phyloP scores from a whole-genome alignment of 2,329 filamentous ascomycete species.

The Lomentospora prolificans region DNA sequence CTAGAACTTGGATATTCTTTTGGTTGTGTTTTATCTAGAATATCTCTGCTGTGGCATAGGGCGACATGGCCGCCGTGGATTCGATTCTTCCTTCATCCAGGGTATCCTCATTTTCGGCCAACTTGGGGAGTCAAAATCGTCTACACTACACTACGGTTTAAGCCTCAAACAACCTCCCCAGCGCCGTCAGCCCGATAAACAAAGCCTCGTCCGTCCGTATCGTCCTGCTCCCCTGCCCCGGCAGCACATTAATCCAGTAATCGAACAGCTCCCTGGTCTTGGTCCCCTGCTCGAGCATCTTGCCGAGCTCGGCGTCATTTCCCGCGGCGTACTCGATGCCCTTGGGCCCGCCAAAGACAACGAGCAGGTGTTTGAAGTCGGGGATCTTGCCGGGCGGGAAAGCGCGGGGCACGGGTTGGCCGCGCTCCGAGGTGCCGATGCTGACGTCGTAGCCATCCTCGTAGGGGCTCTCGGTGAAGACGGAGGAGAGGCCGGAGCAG shows the following conservation, averaged over 20 bases:
- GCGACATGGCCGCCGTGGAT: background rate
- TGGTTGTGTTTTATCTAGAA: background rate
- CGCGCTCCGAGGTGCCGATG: constrained; percentile 75
- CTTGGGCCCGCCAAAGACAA: constrained; percentile 73
- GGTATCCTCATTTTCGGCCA: constrained; percentile 2
- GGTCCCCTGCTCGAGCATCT: constrained; percentile 52
- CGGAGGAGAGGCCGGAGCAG: constrained; percentile 54
- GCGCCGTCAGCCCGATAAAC: constrained; percentile 61
- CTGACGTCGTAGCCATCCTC: constrained; percentile 73
- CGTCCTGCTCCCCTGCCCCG: constrained; percentile 69
- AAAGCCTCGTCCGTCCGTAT: constrained; percentile 80
- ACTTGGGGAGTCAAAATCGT: no score
- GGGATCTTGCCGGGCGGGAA: constrained; percentile 24
- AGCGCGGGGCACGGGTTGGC: constrained; percentile 38
- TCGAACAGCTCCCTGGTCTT: constrained; percentile 68
- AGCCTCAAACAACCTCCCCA: constrained; percentile 48
- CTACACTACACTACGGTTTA: no score
- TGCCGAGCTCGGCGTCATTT: constrained; percentile 44
- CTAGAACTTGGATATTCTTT: no score
- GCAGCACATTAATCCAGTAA: constrained; percentile 72
- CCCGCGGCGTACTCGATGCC: constrained; percentile 68
- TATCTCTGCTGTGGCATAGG: background rate
- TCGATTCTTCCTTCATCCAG: background rate
- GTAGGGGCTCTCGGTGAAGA: constrained; percentile 69
- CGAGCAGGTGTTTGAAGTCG: constrained; percentile 59